These are phyloP conservation scores for Lophiotrema nucula DNA, from an alignment of 495 filamentous ascomycete genomes.

Conservation along the genomic window DNA sequence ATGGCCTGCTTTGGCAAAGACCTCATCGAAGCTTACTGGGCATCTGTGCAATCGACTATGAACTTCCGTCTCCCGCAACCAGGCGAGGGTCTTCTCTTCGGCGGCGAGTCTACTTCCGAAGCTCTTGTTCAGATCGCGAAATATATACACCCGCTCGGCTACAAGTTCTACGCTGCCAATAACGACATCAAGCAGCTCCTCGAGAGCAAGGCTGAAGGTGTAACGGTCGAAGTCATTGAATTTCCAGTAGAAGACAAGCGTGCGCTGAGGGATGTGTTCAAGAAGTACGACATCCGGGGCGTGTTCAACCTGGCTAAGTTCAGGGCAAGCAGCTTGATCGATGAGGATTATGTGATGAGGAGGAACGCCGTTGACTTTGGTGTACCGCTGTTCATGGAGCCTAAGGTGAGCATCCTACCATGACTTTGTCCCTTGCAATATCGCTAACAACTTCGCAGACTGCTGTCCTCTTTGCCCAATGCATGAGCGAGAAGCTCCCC, in stretches of 20 bases:
- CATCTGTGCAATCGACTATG: conserved; percentile 94
- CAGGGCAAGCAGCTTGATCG: conserved; percentile 77
- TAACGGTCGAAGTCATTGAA: conserved; percentile 85
- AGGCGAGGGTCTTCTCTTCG: conserved; percentile 91
- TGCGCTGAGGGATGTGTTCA: conserved; percentile 88
- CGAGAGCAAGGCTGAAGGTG: conserved; percentile 64
- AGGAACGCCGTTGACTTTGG: conserved; percentile 98
- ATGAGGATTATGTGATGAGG: conserved; percentile 98
- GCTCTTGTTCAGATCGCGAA: conserved; percentile 75
- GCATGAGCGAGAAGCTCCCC: conserved; percentile 93
- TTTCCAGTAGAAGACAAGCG: conserved; percentile 97
- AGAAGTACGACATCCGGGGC: conserved; percentile 93
- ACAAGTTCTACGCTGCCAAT: conserved; percentile 88
- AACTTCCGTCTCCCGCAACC: conserved; percentile 95
- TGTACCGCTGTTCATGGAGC: conserved; percentile 97
- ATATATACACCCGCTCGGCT: conserved; percentile 81
- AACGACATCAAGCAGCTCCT: conserved; percentile 76
- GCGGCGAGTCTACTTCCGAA: conserved; percentile 68
- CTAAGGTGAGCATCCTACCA: conserved; percentile 67
- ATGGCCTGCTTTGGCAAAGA: conserved; percentile 98
- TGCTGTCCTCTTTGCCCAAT: conserved; percentile 89
- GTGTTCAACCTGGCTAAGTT: conserved; percentile 91
- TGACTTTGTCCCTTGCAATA: conserved; percentile 7
- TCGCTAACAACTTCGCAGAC: conserved; percentile 58
- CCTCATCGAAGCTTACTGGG: conserved; percentile 95